Evolutionary conservation across 225 moss, liverwort and hornwort genomes (phyloP), one percentile per base, ranked within the genome.

Genomic region (Antitrichia curtipendula): DNA sequence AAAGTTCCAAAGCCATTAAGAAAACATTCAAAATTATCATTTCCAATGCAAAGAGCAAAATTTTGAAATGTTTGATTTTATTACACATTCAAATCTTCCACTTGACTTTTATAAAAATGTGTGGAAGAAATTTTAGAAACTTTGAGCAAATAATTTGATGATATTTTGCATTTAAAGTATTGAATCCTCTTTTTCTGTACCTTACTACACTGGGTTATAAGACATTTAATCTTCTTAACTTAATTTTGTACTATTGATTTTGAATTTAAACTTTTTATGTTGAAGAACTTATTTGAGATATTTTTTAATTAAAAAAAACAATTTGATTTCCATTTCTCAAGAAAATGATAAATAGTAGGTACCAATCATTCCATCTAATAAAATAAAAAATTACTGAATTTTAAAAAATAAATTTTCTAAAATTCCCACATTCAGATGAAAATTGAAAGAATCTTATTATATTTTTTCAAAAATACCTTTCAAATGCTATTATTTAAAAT

Each of bases 391-490:
- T n/a, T 6, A 21, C 1, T 36, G 4, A 23, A 38, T 8, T 40
- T 24, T 4, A 4, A 5, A 23, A 19, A 4, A 3, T 43, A 43
- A 71, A 71, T 43, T 27, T 71, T 0, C 16, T 16, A 16, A 43
- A 43, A 28, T 16, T 16, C 0, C 9, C 3, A 28, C 2, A 16
- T 2, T 16, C 0, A 28, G 3, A 71, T 28, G 3, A 16, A 68
- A 43, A 43, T 16, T 16, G 16, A 9, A 16, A 40, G 13, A 16
- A 71, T 9, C 3, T 43, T 9, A 4, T 45, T 29, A 18, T 31
- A 1, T 18, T 47, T 29, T 29, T 73, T 9, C 3, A 71, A 43
- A 16, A 28, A 43, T 43, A 27, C 3, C 28, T 41, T 41, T 8
- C 3, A 71, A 71, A 71, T 27, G 16, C 0, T 71, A 24, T 43